Base-by-base conservation (phyloP, 805 yeast species). In the Saccharomycopsis schoenii region DNA sequence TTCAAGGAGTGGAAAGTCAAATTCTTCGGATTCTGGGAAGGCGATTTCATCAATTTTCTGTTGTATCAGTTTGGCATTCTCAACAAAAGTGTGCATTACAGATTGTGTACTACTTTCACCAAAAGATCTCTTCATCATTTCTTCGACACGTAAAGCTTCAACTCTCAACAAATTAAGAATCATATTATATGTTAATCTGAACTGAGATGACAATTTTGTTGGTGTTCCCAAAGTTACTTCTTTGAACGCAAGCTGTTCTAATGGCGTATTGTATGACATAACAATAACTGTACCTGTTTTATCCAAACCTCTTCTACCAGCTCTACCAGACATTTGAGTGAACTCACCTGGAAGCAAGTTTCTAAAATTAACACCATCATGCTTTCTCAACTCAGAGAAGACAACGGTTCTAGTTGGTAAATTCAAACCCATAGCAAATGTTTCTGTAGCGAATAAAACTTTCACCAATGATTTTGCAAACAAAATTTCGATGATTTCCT, bases 281-380 rank as follows among this genome's bases (percentile, higher is more conserved):
- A 92, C 83, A 64, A 94, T 90, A 12, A 94, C 99, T 0, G 97
- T 93, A 69, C 99, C 99, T 0, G 88, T 89, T 21, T 84, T 76
- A 76, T 94, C 99, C 65, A 94, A 75, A 41, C 99, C 99, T 77
- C 99, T 84, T 75, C 99, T 84, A 63, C 99, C 99, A 0, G 99
- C 99, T 73, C 99, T 82, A 55, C 99, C 99, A 0, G 97, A 92
- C 99, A 94, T 94, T 74, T 93, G 99, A 0, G 98, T 94, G 71
- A 93, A 94, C 71, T 94, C 99, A 60, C 99, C 99, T 0, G 99
- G 97, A 10, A 86, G 79, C 63, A 94, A 77, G 68, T 86, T 82
- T 72, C 99, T 80, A 73, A 89, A 84, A 0, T 82, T 81, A 37
- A 84, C 80, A 55, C 98, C 98, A 70, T 94, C 99, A 71, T 93